Evolutionary conservation across 2,329 filamentous ascomycete species (phyloP).

Genomic region (Colletotrichum paranaense): DNA sequence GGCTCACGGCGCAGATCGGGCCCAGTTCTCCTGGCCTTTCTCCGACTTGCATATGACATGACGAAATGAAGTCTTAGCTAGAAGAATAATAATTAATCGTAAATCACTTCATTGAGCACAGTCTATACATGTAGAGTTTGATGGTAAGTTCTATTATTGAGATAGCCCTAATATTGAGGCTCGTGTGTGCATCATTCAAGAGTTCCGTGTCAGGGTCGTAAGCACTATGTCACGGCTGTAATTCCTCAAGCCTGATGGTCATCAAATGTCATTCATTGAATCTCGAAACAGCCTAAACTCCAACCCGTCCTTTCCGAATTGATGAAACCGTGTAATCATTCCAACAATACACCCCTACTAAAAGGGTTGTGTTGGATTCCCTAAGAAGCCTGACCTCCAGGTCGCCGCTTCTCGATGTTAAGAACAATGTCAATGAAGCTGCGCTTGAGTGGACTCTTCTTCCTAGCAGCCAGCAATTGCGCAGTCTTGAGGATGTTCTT

Average conservation of each 20-base stretch:
- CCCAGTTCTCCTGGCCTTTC: not conserved
- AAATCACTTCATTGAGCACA: not conserved
- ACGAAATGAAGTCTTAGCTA: too few species aligned
- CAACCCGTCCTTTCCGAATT: not conserved
- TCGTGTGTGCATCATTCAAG: not conserved
- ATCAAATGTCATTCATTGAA: not conserved
- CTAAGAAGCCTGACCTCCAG: not conserved
- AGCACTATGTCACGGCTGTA: not conserved
- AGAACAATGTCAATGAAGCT: constrained; percentile 33
- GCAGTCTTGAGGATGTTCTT: constrained; percentile 58
- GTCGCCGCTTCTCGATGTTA: constrained; percentile 30
- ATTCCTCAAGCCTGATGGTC: not conserved
- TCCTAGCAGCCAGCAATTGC: constrained; percentile 58
- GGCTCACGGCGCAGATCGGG: not conserved
- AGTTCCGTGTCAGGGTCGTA: not conserved
- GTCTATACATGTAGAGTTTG: too few species aligned
- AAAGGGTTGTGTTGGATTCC: not conserved
- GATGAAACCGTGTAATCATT: not conserved
- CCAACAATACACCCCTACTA: not conserved
- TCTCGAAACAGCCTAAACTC: not conserved
- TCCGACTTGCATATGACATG: too few species aligned
- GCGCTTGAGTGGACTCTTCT: constrained; percentile 38
- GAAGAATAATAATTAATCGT: not conserved
- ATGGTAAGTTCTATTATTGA: too few species aligned
- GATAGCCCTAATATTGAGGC: not conserved